phyloP scores from a whole-genome alignment of 345 rosid genomes.

The Arabis hirsuta region DNA sequence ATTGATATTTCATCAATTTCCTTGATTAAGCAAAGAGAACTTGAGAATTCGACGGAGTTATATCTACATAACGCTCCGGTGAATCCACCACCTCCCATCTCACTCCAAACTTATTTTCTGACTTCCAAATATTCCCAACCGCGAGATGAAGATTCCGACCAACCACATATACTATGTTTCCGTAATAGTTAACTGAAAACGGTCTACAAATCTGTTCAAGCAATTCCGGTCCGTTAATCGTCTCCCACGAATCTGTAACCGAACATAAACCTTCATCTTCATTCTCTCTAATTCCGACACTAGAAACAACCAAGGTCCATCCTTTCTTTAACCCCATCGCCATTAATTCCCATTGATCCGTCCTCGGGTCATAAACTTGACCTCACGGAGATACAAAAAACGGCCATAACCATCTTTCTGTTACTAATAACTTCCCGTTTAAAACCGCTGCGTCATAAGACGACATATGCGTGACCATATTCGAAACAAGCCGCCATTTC shows the following conservation, averaged over 20 bases:
- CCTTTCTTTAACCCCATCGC: slow-evolving; percentile 81
- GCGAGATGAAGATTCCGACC: slow-evolving; percentile 76
- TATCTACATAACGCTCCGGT: slow-evolving; percentile 59
- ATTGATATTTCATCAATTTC: background rate
- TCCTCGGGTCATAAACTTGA: slow-evolving; percentile 79
- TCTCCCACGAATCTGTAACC: slow-evolving; percentile 73
- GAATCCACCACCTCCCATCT: slow-evolving; percentile 72
- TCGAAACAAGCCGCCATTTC: slow-evolving; percentile 59
- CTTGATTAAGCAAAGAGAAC: slow-evolving; percentile 65
- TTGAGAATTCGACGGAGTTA: slow-evolving; percentile 83
- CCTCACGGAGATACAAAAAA: slow-evolving; percentile 84
- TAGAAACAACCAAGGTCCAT: slow-evolving; percentile 79
- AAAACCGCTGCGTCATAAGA: slow-evolving; percentile 83
- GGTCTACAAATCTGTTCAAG: slow-evolving; percentile 90
- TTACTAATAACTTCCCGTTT: slow-evolving; percentile 77
- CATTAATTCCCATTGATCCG: slow-evolving; percentile 79
- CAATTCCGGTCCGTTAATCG: slow-evolving; percentile 69
- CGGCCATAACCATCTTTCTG: slow-evolving; percentile 97
- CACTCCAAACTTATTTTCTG: slow-evolving; percentile 56
- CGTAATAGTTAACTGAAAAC: slow-evolving; percentile 67
- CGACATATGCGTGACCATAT: slow-evolving; percentile 81
- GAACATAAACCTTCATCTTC: slow-evolving; percentile 84
- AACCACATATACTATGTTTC: slow-evolving; percentile 70
- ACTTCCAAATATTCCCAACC: slow-evolving; percentile 61
- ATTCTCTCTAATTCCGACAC: slow-evolving; percentile 86